Conservation (phyloP, 1,284 basidiomycete genomes). For the Rhodofomes roseus region DNA sequence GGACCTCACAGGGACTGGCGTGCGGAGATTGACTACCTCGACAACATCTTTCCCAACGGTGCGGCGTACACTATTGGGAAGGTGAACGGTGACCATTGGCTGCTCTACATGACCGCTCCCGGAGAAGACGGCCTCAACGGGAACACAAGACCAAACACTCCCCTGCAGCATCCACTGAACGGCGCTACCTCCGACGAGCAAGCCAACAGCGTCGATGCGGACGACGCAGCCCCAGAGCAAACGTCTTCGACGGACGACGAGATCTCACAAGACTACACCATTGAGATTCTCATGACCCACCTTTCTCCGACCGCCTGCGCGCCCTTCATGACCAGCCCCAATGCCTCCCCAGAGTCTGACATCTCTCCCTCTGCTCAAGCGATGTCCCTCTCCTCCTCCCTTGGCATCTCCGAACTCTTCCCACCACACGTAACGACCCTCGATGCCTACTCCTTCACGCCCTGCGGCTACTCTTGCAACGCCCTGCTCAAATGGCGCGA, state of each 20-base stretch:
- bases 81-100: slow-evolving; percentile 98
- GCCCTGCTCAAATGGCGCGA: slow-evolving; percentile 73
- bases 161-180: slow-evolving; percentile 13
- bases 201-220: slow-evolving; percentile 4
- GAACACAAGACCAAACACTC: slow-evolving; percentile 26
- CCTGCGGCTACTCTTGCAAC: slow-evolving; percentile 97
- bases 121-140: slow-evolving; percentile 27
- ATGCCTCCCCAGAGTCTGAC: slow-evolving; percentile 25
- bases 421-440: slow-evolving; percentile 75
- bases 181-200: slow-evolving; percentile 10
- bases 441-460: slow-evolving; percentile 92
- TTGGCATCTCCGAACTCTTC: slow-evolving; percentile 88
- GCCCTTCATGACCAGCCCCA: slow-evolving; percentile 69
- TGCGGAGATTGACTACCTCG: slow-evolving; percentile 89
- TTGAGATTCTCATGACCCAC: slow-evolving; percentile 98
- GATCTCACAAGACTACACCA: slow-evolving; percentile 75
- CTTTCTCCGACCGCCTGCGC: slow-evolving; percentile 74
- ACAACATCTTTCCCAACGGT: slow-evolving; percentile 83
- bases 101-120: slow-evolving; percentile 87
- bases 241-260: slow-evolving; percentile 13
- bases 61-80: slow-evolving; percentile 97
- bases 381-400: slow-evolving; percentile 58
- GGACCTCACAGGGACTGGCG: slow-evolving; percentile 96
- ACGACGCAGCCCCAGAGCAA: not conserved
- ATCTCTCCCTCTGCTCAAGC: slow-evolving; percentile 58